Conservation (phyloP, 371 early-diverging fungal species). For the Mortierella sp. region DNA sequence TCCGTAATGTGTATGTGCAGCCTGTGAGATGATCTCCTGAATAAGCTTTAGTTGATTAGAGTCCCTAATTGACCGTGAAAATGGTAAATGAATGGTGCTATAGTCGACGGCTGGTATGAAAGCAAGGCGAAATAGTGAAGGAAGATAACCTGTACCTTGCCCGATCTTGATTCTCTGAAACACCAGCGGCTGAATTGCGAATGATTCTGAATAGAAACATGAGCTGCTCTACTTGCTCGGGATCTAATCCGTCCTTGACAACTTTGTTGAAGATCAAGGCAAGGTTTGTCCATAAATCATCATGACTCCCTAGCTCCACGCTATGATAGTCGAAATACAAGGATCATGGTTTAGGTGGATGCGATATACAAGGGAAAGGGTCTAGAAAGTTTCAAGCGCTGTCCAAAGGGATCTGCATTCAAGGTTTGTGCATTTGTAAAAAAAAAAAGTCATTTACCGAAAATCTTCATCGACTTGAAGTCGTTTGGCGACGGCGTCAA, state of each 20-base stretch:
- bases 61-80: conserved; percentile 1
- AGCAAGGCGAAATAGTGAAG: background rate
- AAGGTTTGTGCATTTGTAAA: background rate
- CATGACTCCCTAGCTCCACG: conserved; percentile 11
- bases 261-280: conserved; percentile 14
- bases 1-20: conserved; percentile 54
- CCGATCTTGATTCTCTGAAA: conserved; percentile 32
- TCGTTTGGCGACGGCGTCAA: conserved; percentile 30
- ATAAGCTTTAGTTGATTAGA: conserved; percentile 19
- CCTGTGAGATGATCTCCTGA: conserved; percentile 43
- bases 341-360: no score
- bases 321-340: conserved; percentile 1
- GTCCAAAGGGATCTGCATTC: no score
- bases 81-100: background rate
- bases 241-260: conserved; percentile 30
- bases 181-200: conserved; percentile 33
- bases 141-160: conserved; percentile 21
- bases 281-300: conserved; percentile 22
- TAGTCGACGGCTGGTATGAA: background rate
- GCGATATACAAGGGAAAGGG: no score
- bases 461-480: conserved; percentile 38
- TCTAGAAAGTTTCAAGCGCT: no score
- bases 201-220: conserved; percentile 40
- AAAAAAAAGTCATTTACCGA: conserved; percentile 20
- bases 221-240: conserved; percentile 27